Evolutionary conservation across 2,329 filamentous ascomycete species (phyloP).

Genomic region (Alternaria consortialis): DNA sequence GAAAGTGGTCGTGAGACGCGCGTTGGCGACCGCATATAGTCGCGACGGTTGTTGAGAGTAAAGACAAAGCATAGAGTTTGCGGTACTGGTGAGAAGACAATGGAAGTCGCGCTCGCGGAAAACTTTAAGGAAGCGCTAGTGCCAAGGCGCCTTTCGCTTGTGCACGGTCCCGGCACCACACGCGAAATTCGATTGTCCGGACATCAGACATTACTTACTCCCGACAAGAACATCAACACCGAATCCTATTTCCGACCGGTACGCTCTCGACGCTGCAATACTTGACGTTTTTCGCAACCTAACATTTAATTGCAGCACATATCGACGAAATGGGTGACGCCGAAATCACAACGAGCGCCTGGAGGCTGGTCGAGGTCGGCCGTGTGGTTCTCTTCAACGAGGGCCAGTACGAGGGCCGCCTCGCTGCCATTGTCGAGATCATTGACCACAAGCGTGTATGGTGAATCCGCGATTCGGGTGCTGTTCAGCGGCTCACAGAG

Average conservation of each 20-base stretch:
- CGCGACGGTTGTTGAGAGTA: slow-evolving; percentile 3
- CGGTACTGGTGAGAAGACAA: slow-evolving; percentile 5
- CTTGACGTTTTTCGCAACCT: slow-evolving; percentile 34
- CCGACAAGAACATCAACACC: slow-evolving; percentile 44
- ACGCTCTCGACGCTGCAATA: slow-evolving; percentile 41
- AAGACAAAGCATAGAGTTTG: not conserved
- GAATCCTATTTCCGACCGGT: slow-evolving; percentile 52
- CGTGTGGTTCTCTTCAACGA: slow-evolving; percentile 91
- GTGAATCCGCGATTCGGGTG: slow-evolving; percentile 49
- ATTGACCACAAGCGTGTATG: slow-evolving; percentile 99
- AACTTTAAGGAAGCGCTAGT: slow-evolving; percentile 21
- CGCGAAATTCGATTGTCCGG: slow-evolving; percentile 25
- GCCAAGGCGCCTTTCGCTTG: slow-evolving; percentile 22
- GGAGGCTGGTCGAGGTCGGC: slow-evolving; percentile 98
- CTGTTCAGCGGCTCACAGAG: slow-evolving; percentile 41
- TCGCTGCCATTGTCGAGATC: slow-evolving; percentile 97
- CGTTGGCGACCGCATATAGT: not conserved
- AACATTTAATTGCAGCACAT: slow-evolving; percentile 44
- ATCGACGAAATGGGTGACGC: slow-evolving; percentile 59
- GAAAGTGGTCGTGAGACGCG: not conserved
- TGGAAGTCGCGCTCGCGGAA: slow-evolving; percentile 23
- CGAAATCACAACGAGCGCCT: slow-evolving; percentile 58
- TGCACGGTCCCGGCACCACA: slow-evolving; percentile 18
- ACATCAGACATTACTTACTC: slow-evolving; percentile 31
- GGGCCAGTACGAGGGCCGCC: slow-evolving; percentile 82